Conservation (phyloP, 805 yeast genomes). For the Grigorovia yakushimaensis region DNA sequence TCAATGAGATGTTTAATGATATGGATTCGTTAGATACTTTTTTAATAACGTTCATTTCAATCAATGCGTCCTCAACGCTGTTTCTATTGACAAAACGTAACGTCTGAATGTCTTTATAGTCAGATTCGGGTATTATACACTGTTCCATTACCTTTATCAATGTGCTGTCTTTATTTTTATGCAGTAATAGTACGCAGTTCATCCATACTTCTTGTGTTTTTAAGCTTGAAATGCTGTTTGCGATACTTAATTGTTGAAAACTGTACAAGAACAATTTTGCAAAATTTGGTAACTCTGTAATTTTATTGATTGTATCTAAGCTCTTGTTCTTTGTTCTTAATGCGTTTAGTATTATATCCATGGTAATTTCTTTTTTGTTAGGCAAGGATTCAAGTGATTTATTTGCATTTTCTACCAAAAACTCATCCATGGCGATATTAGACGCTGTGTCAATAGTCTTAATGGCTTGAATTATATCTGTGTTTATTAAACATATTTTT, state of each 20-base stretch:
- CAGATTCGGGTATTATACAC: not conserved
- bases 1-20: not conserved
- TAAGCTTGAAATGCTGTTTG: no score
- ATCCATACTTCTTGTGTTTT: not conserved
- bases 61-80: not conserved
- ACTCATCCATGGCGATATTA: conserved; percentile 10
- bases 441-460: conserved; percentile 6
- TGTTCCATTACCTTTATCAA: not conserved
- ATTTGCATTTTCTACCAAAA: conserved; percentile 7
- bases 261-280: conserved; percentile 1
- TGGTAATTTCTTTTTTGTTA: conserved; percentile 45
- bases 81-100: not conserved
- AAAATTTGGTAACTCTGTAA: not conserved
- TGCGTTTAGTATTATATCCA: conserved; percentile 66
- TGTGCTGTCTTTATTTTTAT: not conserved
- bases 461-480: conserved; percentile 51
- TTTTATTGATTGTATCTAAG: not conserved
- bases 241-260: not conserved
- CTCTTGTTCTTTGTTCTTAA: conserved; percentile 57
- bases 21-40: not conserved
- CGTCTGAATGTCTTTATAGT: not conserved
- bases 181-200: not conserved
- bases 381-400: conserved; percentile 17
- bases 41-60: not conserved
- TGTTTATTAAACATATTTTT: conserved; percentile 31